phyloP scores from a whole-genome alignment of 2,329 filamentous ascomycete species.

The Ambrosiella cleistominuta region DNA sequence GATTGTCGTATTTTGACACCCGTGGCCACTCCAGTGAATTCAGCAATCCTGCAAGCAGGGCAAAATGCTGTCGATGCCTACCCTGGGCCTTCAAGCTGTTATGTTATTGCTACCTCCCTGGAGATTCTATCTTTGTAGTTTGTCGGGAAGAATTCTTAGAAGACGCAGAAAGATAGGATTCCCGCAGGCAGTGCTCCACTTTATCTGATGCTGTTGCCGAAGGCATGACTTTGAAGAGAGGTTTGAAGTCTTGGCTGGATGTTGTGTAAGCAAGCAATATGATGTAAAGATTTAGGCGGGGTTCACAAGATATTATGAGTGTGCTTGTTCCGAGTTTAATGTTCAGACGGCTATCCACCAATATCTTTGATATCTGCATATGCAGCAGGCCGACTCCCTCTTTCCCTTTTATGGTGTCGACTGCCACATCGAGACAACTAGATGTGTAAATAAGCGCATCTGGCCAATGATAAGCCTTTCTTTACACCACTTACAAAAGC shows the following conservation, averaged over 20 bases:
- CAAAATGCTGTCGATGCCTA: neutral
- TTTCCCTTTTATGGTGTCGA: too few species aligned
- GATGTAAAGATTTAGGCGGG: neutral
- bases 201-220: constrained; percentile 5
- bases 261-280: neutral
- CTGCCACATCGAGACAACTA: too few species aligned
- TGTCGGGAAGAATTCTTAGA: neutral
- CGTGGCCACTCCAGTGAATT: too few species aligned
- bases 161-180: neutral
- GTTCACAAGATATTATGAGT: neutral
- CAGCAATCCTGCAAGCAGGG: too few species aligned
- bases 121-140: neutral
- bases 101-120: neutral
- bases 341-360: too few species aligned
- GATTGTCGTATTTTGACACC: too few species aligned
- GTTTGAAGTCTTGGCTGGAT: neutral
- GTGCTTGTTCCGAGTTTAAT: neutral
- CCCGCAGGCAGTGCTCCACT: neutral
- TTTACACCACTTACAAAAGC: too few species aligned
- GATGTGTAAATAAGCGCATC: too few species aligned
- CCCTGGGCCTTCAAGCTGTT: neutral
- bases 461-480: too few species aligned
- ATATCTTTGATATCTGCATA: too few species aligned
- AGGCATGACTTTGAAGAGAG: neutral
- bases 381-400: too few species aligned